A percentile compares a stretch with the other conserved stretches of the same genome.
Conservation (phyloP, 176 grass and related monocot genomes). For the Oropetium thomaeum region DNA sequence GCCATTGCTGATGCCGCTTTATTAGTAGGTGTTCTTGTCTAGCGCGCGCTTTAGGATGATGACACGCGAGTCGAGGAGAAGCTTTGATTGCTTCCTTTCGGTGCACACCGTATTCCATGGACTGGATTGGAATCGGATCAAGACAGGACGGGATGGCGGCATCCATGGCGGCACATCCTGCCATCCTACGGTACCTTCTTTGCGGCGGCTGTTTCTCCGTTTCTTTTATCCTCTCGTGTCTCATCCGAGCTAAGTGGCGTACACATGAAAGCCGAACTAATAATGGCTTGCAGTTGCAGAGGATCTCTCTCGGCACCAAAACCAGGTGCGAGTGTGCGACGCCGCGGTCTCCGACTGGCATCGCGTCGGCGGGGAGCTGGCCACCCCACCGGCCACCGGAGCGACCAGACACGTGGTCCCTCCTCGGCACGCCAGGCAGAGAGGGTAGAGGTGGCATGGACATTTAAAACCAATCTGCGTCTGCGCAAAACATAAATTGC, state of each 20-base stretch:
- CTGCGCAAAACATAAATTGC: too few species aligned
- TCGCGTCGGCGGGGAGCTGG: too few species aligned
- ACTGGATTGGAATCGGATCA: not conserved
- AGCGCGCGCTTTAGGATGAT: not conserved
- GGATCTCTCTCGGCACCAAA: too few species aligned
- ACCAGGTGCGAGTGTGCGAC: too few species aligned
- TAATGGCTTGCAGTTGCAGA: too few species aligned
- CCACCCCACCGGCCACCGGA: too few species aligned
- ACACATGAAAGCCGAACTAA: not conserved
- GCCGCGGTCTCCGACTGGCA: too few species aligned
- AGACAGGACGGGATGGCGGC: not conserved
- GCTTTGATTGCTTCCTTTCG: not conserved
- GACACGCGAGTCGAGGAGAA: not conserved
- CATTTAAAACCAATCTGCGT: too few species aligned
- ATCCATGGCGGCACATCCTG: not conserved
- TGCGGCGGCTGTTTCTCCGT: slow-evolving; percentile 14
- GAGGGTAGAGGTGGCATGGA: too few species aligned
- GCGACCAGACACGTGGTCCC: too few species aligned
- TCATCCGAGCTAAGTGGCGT: not conserved
- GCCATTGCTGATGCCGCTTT: not conserved
- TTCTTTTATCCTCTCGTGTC: not conserved
- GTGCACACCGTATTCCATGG: not conserved
- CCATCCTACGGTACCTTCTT: slow-evolving; percentile 8
- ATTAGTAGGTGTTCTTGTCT: not conserved
- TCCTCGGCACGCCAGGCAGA: too few species aligned